Conservation (phyloP, 495 filamentous ascomycete species). For the Podospora sp. region DNA sequence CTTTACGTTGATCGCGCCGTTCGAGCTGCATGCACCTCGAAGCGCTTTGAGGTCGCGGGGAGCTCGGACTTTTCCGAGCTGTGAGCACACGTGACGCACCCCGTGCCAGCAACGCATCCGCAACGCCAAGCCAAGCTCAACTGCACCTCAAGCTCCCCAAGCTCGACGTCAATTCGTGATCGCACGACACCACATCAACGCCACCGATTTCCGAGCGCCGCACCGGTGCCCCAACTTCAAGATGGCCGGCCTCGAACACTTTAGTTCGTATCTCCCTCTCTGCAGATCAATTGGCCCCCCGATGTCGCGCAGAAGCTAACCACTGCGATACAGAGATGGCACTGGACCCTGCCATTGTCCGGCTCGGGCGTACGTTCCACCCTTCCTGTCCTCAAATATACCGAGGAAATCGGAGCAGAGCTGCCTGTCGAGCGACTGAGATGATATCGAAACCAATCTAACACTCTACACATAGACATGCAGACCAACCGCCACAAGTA, state of each 20-base stretch:
- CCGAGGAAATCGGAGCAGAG: neutral
- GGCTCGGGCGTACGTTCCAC: constrained; percentile 67
- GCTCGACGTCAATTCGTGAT: constrained; percentile 15
- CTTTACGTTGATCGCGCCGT: no score
- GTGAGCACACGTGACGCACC: neutral
- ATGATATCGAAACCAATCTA: neutral
- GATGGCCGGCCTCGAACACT: constrained; percentile 41
- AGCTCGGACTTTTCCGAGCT: no score
- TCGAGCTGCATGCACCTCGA: no score
- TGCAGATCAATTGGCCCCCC: constrained; percentile 11
- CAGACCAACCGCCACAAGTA: constrained; percentile 84
- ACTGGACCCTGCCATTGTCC: constrained; percentile 77
- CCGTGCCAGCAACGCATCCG: neutral
- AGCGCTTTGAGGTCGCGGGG: no score
- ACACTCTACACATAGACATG: constrained; percentile 64
- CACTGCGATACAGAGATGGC: constrained; percentile 49
- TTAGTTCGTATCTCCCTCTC: constrained; percentile 36
- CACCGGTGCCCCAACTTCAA: constrained; percentile 14
- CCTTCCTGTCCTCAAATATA: constrained; percentile 20
- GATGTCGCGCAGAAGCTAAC: constrained; percentile 28
- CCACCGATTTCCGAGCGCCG: constrained; percentile 15
- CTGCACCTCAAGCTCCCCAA: constrained; percentile 13
- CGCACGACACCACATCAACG: constrained; percentile 16
- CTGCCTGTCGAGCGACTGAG: neutral
- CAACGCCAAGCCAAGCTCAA: constrained; percentile 5